Percentiles rank a stretch among this genome's conserved stretches.
Evolutionary conservation across 2,329 filamentous ascomycete genomes (phyloP).

Genomic region (Colletotrichum shisoi): DNA sequence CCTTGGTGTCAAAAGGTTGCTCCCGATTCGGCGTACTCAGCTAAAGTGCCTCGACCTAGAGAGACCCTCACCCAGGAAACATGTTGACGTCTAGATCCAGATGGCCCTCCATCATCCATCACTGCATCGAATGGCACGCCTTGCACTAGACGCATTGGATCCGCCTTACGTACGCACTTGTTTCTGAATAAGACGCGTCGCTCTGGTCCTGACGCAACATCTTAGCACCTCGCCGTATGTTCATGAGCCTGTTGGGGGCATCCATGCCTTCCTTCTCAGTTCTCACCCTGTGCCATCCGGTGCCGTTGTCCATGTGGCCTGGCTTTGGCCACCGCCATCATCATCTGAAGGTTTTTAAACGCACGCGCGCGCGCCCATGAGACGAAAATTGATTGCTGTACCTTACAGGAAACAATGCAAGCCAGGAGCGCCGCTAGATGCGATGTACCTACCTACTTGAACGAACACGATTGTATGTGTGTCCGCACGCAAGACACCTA

Average conservation of each 20-base stretch:
- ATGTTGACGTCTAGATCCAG: slow-evolving; percentile 4
- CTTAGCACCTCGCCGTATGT: neutral
- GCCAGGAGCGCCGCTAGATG: slow-evolving; percentile 27
- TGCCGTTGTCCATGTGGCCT: neutral
- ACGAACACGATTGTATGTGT: neutral
- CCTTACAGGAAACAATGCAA: slow-evolving; percentile 37
- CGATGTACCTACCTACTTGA: neutral
- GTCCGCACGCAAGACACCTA: neutral
- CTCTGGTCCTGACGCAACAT: neutral
- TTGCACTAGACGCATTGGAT: slow-evolving; percentile 14
- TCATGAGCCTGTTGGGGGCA: neutral
- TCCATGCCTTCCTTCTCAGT: neutral
- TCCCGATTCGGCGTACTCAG: neutral
- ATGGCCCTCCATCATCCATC: slow-evolving; percentile 22
- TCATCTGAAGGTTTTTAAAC: neutral
- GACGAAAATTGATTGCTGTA: slow-evolving; percentile 18
- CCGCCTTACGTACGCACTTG: slow-evolving; percentile 33
- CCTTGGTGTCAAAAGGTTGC: neutral
- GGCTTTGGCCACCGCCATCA: slow-evolving; percentile 6
- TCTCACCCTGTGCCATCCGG: too few species aligned
- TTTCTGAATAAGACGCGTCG: slow-evolving; percentile 26
- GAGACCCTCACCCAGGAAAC: neutral
- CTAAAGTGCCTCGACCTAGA: neutral
- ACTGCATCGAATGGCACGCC: slow-evolving; percentile 29
- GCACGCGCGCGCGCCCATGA: neutral